Conservation (phyloP, 2,329 filamentous ascomycete species). For the Eutypa lata region DNA sequence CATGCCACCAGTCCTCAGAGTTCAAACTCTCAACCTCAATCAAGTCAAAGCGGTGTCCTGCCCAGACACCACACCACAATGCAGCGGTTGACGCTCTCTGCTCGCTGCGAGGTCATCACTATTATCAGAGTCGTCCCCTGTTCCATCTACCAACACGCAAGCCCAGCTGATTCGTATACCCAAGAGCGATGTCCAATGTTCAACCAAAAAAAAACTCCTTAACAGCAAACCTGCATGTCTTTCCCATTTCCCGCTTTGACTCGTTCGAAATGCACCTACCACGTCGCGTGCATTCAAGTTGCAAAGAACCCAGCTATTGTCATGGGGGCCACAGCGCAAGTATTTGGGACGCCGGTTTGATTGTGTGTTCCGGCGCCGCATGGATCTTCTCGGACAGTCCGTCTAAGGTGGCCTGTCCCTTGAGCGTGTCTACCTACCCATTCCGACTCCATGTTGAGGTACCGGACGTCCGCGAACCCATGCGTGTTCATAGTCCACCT, state of each 20-base stretch:
- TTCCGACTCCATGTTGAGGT: no score
- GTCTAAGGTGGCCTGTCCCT: no score
- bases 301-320: not conserved
- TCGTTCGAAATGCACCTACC: not conserved
- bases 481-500: no score
- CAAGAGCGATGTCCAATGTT: not conserved
- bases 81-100: no score
- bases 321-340: not conserved
- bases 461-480: no score
- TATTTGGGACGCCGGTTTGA: not conserved
- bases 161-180: not conserved
- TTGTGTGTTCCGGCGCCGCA: not conserved
- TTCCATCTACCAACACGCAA: not conserved
- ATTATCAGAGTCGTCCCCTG: not conserved
- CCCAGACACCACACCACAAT: not conserved
- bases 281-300: not conserved
- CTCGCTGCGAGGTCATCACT: no score
- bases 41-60: not conserved
- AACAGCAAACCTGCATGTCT: not conserved
- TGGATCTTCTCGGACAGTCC: not conserved
- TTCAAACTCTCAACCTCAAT: not conserved
- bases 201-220: not conserved
- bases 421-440: no score
- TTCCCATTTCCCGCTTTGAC: not conserved
- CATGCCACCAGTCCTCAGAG: not conserved